Evolutionary conservation across 129 eudicot species (phyloP), one percentile per base, ranked within the genome.

Genomic region (Saposhnikovia divaricata): DNA sequence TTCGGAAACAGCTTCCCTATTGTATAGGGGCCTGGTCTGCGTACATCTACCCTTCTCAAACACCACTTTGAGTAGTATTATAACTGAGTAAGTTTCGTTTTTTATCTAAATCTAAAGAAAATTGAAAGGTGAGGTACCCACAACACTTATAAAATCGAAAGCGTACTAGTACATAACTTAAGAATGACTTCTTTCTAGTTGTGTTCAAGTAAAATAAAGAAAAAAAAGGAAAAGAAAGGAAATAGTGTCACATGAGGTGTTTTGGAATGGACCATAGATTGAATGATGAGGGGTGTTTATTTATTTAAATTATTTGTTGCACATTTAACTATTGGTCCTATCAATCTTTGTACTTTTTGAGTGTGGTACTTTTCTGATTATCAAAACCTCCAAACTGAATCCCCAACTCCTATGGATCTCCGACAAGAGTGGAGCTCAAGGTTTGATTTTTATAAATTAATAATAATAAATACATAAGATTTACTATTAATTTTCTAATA

Each of bases 161-260:
- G 18, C 11, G 1, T 7, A 25, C 27, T 13, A 10, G n/a, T n/a
- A n/a, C n/a, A 27, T 0, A 27, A 65, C 72, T 34, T 25, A 28
- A 31, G 34, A n/a, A 15, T 11, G 39, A 65, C 39, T 27, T 65
- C 39, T 65, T 18, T 27, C 6, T 3, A 66, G 40, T 66, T 66
- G 38, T 4, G 39, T 66, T 14, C 2, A 10, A 48, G 3, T 7
- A 9, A 34, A 34, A 34, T 1, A 34, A 34, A 34, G 19, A 1
- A 6, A 11, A 70, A 18, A 4, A 43, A 73, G 10, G 23, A 23
- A 4, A 42, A 23, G 3, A 8, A n/a, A 9, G 55, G 5, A 43
- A 23, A 42, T 63, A 12, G 34, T 43, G 28, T 86, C 85, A 86
- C 89, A 83, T 86, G 89, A 84, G 78, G 47, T 86, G 89, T 72